Conservation (phyloP, 2,329 filamentous ascomycete genomes). For the Neofusicoccum sp. region DNA sequence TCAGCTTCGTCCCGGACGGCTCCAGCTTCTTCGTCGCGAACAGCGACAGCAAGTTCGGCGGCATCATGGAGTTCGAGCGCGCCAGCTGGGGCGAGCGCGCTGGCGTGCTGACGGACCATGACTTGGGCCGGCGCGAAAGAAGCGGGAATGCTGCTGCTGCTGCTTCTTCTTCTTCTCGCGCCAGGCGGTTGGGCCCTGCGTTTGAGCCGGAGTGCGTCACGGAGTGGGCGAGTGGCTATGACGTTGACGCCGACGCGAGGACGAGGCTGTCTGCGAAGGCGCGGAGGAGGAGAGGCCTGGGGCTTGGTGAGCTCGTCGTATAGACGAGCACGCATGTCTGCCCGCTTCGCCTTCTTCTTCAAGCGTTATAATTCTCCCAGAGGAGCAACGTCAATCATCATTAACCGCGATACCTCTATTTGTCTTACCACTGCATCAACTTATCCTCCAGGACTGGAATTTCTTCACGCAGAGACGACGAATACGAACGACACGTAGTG, state of each 20-base stretch:
- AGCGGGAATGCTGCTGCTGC: not conserved
- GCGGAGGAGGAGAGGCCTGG: constrained; percentile 10
- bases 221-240: constrained; percentile 2
- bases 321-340: not conserved
- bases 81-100: constrained; percentile 31
- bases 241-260: constrained; percentile 3
- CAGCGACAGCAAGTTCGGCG: constrained; percentile 66
- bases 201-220: not conserved
- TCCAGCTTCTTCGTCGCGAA: constrained; percentile 70
- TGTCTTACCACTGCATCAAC: constrained; percentile 12
- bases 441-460: not conserved
- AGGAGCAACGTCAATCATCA: not conserved
- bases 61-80: constrained; percentile 65
- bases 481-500: constrained; percentile 12
- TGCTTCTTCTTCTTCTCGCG: too few relatives aligned
- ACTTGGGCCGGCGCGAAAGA: not conserved
- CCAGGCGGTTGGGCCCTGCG: not conserved
- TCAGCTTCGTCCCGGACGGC: constrained; percentile 68
- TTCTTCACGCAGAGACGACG: constrained; percentile 12
- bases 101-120: not conserved
- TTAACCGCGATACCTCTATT: constrained; percentile 3
- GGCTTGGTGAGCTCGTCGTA: constrained; percentile 13
- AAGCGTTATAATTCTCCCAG: not conserved
- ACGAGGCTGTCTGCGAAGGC: not conserved
- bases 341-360: not conserved